Conservation (phyloP, 2,329 filamentous ascomycete species). For the Claviceps quebecensis region DNA sequence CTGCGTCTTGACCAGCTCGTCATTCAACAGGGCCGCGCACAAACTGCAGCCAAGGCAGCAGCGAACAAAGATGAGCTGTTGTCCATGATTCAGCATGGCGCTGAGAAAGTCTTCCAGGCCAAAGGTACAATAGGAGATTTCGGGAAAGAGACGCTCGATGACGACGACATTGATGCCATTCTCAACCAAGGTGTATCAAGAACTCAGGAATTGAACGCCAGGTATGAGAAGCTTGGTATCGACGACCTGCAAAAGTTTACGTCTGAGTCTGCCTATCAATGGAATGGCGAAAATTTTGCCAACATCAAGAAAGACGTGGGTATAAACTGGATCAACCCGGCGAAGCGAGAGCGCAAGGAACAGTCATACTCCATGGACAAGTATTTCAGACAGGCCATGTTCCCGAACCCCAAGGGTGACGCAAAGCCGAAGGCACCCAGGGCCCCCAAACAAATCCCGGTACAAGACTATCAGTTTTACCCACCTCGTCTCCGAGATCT, state of each 20-base stretch:
- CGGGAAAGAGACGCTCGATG: conserved; percentile 51
- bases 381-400: conserved; percentile 87
- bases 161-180: conserved; percentile 85
- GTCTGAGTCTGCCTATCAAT: conserved; percentile 94
- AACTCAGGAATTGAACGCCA: conserved; percentile 79
- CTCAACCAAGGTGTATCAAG: conserved; percentile 74
- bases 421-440: conserved; percentile 91
- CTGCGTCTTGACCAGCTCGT: conserved; percentile 91
- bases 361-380: conserved; percentile 98
- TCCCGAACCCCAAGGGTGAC: conserved; percentile 66
- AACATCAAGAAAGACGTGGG: conserved; percentile 85
- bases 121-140: conserved; percentile 51
- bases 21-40: conserved; percentile 91
- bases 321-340: conserved; percentile 92
- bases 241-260: conserved; percentile 97
- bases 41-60: conserved; percentile 78
- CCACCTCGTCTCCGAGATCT: conserved; percentile 70
- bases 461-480: conserved; percentile 98
- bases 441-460: conserved; percentile 78
- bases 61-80: conserved; percentile 93
- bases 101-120: conserved; percentile 79
- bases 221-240: conserved; percentile 92
- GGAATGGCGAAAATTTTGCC: conserved; percentile 95
- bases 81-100: conserved; percentile 97
- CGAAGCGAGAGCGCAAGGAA: conserved; percentile 96